Conservation (phyloP, 192 early-diverging fungal species). For the Coemansia brasiliensis region DNA sequence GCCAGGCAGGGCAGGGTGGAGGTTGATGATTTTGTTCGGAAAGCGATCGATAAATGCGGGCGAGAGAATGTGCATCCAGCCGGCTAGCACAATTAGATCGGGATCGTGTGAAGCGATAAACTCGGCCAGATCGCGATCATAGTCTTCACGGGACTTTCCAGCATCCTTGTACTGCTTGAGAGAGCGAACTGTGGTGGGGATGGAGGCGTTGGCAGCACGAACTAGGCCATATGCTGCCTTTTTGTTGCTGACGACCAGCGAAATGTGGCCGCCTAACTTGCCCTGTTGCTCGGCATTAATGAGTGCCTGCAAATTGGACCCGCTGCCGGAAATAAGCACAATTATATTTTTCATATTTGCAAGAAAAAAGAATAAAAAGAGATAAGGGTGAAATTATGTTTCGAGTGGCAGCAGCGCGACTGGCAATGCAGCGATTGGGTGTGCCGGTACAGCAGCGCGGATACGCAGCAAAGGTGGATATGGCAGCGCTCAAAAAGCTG, state of each 20-base stretch:
- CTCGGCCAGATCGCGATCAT: constrained; percentile 81
- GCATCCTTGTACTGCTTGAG: constrained; percentile 83
- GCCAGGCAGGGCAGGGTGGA: constrained; percentile 96
- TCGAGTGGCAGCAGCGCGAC: too few species aligned
- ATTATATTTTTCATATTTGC: constrained; percentile 61
- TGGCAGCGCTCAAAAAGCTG: constrained; percentile 67
- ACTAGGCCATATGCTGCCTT: constrained; percentile 83
- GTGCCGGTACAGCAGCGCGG: neutral
- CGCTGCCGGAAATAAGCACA: constrained; percentile 93
- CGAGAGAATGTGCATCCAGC: constrained; percentile 98
- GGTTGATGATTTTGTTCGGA: constrained; percentile 78
- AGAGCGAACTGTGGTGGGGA: constrained; percentile 79
- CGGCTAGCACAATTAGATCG: constrained; percentile 89
- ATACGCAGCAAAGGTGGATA: constrained; percentile 45
- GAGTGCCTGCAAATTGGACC: constrained; percentile 94
- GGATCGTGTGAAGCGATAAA: constrained; percentile 62
- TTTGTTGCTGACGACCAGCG: constrained; percentile 88
- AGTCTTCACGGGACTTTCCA: constrained; percentile 83
- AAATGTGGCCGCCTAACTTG: constrained; percentile 65
- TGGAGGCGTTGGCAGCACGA: constrained; percentile 76
- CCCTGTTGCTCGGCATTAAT: constrained; percentile 73
- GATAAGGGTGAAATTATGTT: constrained; percentile 1
- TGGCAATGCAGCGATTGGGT: too few species aligned
- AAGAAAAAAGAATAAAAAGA: neutral
- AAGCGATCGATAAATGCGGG: constrained; percentile 79